Conservation (phyloP, 306 rosid genomes). For the Prinsepia uniflora region DNA sequence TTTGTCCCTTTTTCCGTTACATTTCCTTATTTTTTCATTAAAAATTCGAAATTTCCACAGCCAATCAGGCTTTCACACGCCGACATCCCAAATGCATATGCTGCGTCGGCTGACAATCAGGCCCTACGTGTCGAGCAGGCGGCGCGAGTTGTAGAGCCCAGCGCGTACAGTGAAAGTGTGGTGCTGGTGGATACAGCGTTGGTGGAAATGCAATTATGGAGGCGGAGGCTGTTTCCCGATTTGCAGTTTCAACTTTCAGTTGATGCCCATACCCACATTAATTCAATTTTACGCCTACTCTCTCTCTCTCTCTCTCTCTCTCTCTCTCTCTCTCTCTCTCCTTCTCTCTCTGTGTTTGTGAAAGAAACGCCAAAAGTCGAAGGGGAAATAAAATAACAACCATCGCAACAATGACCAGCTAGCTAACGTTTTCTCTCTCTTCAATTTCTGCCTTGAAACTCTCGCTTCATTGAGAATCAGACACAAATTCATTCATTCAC, state of each 20-base stretch:
- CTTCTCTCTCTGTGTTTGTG: too few species aligned
- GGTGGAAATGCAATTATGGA: not conserved
- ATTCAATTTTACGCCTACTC: not conserved
- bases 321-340: constrained; percentile 13
- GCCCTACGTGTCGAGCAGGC: not conserved
- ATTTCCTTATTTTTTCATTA: too few species aligned
- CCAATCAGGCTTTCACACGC: not conserved
- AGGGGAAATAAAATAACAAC: constrained; percentile 49
- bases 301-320: constrained; percentile 16
- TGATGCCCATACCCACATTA: not conserved
- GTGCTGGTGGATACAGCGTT: not conserved
- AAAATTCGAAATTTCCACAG: not conserved
- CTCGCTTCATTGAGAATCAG: constrained; percentile 4
- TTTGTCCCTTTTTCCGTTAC: not conserved
- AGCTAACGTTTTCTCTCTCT: constrained; percentile 49
- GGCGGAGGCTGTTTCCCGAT: constrained; percentile 3
- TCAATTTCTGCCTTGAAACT: constrained; percentile 21
- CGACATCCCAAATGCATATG: not conserved
- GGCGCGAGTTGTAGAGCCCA: not conserved
- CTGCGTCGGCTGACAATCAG: not conserved
- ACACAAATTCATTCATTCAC: not conserved
- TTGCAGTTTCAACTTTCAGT: not conserved
- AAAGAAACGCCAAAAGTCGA: constrained; percentile 41
- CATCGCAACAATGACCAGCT: constrained; percentile 63
- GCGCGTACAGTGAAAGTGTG: not conserved